Evolutionary conservation across 306 rosid genomes (phyloP).

Genomic region (Rosa multiflora): DNA sequence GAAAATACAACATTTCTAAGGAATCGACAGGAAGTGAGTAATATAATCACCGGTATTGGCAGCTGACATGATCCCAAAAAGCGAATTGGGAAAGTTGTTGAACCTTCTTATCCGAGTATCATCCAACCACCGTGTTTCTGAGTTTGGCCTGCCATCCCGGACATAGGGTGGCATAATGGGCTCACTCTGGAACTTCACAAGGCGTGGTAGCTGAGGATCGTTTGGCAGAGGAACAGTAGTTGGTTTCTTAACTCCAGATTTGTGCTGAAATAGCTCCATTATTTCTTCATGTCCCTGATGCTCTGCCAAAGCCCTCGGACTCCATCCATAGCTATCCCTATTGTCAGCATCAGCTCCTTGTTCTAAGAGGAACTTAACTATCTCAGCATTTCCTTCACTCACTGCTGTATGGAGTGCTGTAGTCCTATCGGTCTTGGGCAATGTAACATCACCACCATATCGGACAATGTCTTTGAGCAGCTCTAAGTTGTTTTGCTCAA

Average conservation of each 20-base stretch:
- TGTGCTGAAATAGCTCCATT: slow-evolving; percentile 32
- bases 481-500: slow-evolving; percentile 47
- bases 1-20: not conserved
- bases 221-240: slow-evolving; percentile 7
- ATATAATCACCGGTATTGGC: slow-evolving; percentile 42
- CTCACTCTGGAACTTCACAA: slow-evolving; percentile 43
- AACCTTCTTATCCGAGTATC: slow-evolving; percentile 33
- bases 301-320: slow-evolving; percentile 53
- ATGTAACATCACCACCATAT: slow-evolving; percentile 43
- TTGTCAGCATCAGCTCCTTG: slow-evolving; percentile 52
- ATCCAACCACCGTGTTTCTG: not conserved
- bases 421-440: slow-evolving; percentile 33
- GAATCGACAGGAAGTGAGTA: not conserved
- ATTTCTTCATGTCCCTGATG: slow-evolving; percentile 56
- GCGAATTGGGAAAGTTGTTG: slow-evolving; percentile 48
- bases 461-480: slow-evolving; percentile 40
- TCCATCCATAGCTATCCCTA: slow-evolving; percentile 54
- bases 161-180: slow-evolving; percentile 18
- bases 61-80: slow-evolving; percentile 56
- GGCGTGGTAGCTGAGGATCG: not conserved
- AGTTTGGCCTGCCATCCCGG: slow-evolving; percentile 23
- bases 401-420: slow-evolving; percentile 68
- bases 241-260: slow-evolving; percentile 5
- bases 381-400: slow-evolving; percentile 46
- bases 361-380: slow-evolving; percentile 49